Evolutionary conservation across 805 yeast genomes (phyloP).

Genomic region (Candida caryicola): DNA sequence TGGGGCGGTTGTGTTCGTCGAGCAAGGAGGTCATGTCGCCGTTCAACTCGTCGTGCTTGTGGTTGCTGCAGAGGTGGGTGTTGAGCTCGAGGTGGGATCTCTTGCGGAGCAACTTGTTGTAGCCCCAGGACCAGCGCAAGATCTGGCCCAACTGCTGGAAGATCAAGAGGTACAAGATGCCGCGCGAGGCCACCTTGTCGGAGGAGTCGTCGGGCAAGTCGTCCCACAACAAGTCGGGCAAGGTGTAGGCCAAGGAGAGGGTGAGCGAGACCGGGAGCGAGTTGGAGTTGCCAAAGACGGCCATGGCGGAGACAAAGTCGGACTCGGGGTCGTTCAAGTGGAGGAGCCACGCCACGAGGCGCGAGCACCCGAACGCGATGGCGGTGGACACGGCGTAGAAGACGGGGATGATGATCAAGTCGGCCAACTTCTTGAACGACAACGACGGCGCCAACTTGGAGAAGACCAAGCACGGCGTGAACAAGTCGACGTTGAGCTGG

Average conservation of each 20-base stretch:
- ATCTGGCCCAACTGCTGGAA: constrained; percentile 84
- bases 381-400: constrained; percentile 80
- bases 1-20: neutral
- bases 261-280: constrained; percentile 91
- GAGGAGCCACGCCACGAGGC: constrained; percentile 49
- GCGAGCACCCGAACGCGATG: constrained; percentile 66
- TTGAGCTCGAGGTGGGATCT: constrained; percentile 40
- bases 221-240: constrained; percentile 76
- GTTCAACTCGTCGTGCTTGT: constrained; percentile 4
- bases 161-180: constrained; percentile 67
- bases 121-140: constrained; percentile 86
- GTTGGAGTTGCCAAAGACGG: constrained; percentile 94
- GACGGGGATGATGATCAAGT: constrained; percentile 79
- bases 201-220: constrained; percentile 62
- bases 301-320: constrained; percentile 94
- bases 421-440: constrained; percentile 72
- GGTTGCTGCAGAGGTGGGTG: constrained; percentile 12
- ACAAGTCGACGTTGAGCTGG: constrained; percentile 78
- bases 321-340: constrained; percentile 69
- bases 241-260: constrained; percentile 69
- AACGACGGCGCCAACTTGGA: constrained; percentile 68
- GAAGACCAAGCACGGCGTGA: constrained; percentile 94
- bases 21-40: constrained; percentile 15
- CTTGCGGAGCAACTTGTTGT: constrained; percentile 61
- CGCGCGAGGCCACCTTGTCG: constrained; percentile 74